Evolutionary conservation across 345 rosid genomes (phyloP).

Genomic region (Melaleuca quinquenervia): DNA sequence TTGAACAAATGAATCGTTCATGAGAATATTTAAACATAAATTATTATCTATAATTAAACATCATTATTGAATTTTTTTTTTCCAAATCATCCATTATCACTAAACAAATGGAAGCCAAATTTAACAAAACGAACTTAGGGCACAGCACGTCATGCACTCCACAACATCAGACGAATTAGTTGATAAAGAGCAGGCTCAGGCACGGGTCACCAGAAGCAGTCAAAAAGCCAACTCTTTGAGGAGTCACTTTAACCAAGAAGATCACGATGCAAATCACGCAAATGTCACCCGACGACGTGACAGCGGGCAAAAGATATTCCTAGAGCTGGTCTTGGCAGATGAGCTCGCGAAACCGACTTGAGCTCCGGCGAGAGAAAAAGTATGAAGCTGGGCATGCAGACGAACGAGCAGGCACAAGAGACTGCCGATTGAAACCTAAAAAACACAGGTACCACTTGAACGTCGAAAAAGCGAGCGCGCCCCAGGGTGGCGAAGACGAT

Average conservation of each 20-base stretch:
- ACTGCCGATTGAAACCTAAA: background rate
- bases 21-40: no score
- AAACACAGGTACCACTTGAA: background rate
- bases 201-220: background rate
- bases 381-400: background rate
- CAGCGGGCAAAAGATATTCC: background rate
- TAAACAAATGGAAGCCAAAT: no score
- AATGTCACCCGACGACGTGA: background rate
- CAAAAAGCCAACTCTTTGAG: background rate
- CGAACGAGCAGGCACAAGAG: background rate
- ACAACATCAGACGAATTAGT: background rate
- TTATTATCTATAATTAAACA: no score
- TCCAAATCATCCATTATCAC: no score
- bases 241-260: background rate
- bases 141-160: background rate
- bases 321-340: background rate
- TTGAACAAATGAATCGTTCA: no score
- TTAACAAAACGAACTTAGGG: background rate
- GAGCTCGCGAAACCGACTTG: background rate
- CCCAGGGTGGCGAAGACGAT: no score
- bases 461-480: background rate
- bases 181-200: background rate
- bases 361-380: background rate
- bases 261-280: background rate
- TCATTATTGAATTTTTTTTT: no score